Base-by-base conservation (phyloP, 257 asterid genomes). In the Echites panduratus region DNA sequence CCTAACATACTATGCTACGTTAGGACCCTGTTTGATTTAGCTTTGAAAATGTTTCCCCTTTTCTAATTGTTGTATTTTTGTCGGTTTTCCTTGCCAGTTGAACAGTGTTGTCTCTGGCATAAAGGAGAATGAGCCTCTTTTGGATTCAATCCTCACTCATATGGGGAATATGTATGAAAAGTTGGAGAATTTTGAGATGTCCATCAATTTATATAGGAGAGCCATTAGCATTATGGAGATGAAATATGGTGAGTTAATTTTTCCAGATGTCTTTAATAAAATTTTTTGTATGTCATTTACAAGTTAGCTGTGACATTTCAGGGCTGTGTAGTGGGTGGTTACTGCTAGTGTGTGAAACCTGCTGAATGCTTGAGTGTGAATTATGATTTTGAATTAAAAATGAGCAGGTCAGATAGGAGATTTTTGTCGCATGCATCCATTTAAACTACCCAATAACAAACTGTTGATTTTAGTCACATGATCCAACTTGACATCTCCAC, bases 101-200 rank as follows among this genome's bases (percentile, higher is more conserved):
- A 75, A 80, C 70, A 73, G 78, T 85, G 80, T 89, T 82, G 94
- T 85, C 74, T 76, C 45, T 73, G 83, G 74, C 76, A 75, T 94
- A 77, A 81, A 85, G 65, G 92, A 91, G 44, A 89, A 87, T 48
- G 96, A 87, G 79, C 88, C 80, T 53, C 84, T 85, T 80, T 80
- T 94, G 81, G 96, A 91, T 87, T 91, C 92, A 32, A 88, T 91
- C 78, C 97, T 91, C 78, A 74, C 85, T 80, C 98, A 94, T 81
- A 91, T 94, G 96, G 98, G 93, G 79, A 94, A 89, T 75, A 84
- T 91, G 80, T 80, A 83, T 76, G 88, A 84, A 47, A 94, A 86
- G 81, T 64, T 91, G 87, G 89, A 85, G 79, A 88, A 85, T 74
- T 82, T 79, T 78, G 95, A 88, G 73, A 49, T 76, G 81, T 88